Evolutionary conservation across 192 early-diverging fungal genomes (phyloP), one percentile per base, ranked within the genome.

Genomic region (Podila clonocystis): DNA sequence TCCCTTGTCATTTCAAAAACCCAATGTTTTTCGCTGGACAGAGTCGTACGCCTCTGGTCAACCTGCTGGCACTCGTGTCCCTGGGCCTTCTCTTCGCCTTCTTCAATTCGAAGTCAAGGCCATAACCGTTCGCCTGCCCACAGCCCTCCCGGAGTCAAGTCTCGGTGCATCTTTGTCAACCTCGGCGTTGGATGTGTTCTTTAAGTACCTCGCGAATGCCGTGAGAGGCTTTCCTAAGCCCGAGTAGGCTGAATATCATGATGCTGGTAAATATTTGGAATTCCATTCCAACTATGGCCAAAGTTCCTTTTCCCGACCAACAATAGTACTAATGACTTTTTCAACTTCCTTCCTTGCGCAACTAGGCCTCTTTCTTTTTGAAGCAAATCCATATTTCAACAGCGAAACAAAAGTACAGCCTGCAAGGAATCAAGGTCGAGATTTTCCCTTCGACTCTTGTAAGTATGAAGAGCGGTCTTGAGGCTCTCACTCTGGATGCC

Each of bases 111-210:
- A 45, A 45, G 17, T 45, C 41, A 45, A 45, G 41, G 24, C 5
- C 57, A 24, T 58, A 13, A 13, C 57, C 17, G 17, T 28, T 58
- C 57, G 9, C 24, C 30, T 4, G 5, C n/a, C 9, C 20, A 9
- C 57, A 58, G 12, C 24, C 11, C 57, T 29, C 9, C 24, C 11
- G 24, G 19, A 36, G 34, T 36, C 31, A 72, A 57, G 59, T 62
- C 70, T 28, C 70, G 70, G 12, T 72, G 52, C 24, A 57, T 72
- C 70, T 58, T 72, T 63, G 62, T 72, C 28, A 62, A 64, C 28
- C 62, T 72, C 1, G 62, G 69, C 0, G 62, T 50, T 50, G 63
- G 63, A 70, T 2, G 62, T 63, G 8, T 71, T 71, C 50, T 30
- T 71, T 31, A 26, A 63, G 29, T 17, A 28, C 17, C 28, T 50